Conservation (phyloP, 345 rosid genomes). For the Melastoma malabathricum region DNA sequence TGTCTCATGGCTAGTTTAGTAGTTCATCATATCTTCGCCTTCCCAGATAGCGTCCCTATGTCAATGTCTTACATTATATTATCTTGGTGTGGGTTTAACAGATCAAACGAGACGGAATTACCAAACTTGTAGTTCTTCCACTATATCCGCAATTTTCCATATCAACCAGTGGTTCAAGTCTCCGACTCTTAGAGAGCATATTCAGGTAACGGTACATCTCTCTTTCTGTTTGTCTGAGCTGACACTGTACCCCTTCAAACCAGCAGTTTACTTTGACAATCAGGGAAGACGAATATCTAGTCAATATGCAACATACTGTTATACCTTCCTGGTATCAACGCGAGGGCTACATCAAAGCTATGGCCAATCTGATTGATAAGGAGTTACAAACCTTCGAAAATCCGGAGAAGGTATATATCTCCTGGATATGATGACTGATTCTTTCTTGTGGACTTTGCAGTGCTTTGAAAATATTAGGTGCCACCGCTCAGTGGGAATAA, state of each 20-base stretch:
- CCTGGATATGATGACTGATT: not conserved
- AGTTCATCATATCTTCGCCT: no score
- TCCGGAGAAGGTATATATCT: constrained; percentile 50
- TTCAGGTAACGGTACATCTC: constrained; percentile 43
- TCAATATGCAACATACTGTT: constrained; percentile 96
- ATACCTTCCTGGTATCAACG: constrained; percentile 99
- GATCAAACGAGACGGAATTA: constrained; percentile 83
- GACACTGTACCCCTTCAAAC: no score
- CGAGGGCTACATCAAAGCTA: constrained; percentile 85
- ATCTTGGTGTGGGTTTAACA: constrained; percentile 11
- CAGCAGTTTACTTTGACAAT: not conserved
- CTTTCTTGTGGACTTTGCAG: no score
- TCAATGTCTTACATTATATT: no score
- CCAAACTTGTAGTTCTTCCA: constrained; percentile 95
- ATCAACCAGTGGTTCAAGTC: constrained; percentile 98
- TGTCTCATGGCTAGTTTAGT: no score
- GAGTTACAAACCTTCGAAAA: constrained; percentile 53
- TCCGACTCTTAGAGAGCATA: constrained; percentile 84
- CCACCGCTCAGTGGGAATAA: no score
- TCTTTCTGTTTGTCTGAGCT: not conserved
- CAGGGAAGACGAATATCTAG: constrained; percentile 97
- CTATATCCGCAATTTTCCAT: constrained; percentile 98
- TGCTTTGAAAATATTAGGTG: no score
- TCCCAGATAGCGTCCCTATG: no score
- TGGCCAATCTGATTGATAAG: constrained; percentile 68